Evolutionary conservation across 1,139 yeast species (phyloP).

Genomic region (Pichia sp.): DNA sequence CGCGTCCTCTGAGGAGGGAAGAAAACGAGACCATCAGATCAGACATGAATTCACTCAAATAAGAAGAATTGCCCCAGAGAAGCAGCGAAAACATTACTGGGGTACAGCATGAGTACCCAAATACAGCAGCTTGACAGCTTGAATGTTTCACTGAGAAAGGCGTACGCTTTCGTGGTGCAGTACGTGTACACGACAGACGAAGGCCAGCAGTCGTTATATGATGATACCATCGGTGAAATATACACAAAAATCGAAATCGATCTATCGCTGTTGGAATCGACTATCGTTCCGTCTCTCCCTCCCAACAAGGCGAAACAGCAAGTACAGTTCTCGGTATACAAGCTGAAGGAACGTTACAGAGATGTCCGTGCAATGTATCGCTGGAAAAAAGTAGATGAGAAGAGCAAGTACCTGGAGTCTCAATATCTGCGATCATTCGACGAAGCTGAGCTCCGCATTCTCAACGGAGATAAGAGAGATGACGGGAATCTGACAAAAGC

Average conservation of each 20-base stretch:
- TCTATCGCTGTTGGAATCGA: constrained; percentile 12
- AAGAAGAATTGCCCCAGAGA: too few species aligned
- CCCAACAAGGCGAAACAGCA: constrained; percentile 4
- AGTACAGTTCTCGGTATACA: constrained; percentile 15
- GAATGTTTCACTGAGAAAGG: neutral
- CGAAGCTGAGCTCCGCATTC: constrained; percentile 3
- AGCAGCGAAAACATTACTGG: too few species aligned
- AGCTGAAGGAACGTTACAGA: constrained; percentile 22
- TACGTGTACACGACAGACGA: constrained; percentile 4
- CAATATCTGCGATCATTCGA: constrained; percentile 16
- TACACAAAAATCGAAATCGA: constrained; percentile 11
- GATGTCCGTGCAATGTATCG: constrained; percentile 28
- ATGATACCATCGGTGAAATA: constrained; percentile 9
- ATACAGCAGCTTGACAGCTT: neutral
- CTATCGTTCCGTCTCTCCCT: constrained; percentile 8
- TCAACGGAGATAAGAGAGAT: constrained; percentile 3
- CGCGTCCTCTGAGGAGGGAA: neutral
- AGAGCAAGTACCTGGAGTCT: constrained; percentile 18
- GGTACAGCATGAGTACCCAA: neutral
- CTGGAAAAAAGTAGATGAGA: constrained; percentile 25
- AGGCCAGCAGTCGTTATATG: neutral
- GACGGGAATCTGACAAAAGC: neutral
- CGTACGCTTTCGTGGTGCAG: neutral
- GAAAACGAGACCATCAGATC: neutral
- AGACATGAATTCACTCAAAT: neutral